phyloP scores from a whole-genome alignment of 345 rosid genomes.

The Syzygium oleosum region DNA sequence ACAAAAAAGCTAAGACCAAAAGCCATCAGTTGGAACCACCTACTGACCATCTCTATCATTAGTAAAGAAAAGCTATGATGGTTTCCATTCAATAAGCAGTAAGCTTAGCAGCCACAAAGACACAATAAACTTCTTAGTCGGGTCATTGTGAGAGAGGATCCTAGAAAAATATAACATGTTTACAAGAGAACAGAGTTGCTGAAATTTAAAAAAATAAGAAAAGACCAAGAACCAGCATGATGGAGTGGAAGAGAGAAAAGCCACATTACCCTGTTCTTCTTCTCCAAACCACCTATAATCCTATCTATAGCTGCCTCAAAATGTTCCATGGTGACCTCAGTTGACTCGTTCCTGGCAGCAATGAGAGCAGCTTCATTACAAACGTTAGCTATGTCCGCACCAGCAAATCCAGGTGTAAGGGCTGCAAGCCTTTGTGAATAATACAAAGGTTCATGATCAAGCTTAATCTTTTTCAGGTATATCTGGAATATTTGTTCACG shows the following conservation, averaged over 20 bases:
- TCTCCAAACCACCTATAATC: slow-evolving; percentile 97
- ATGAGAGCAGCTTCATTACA: slow-evolving; percentile 94
- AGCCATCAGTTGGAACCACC: background rate
- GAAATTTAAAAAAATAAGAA: background rate
- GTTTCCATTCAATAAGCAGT: background rate
- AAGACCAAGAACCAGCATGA: background rate
- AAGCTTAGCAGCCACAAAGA: background rate
- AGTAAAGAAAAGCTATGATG: background rate
- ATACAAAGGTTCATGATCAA: slow-evolving; percentile 66
- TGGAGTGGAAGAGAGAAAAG: background rate
- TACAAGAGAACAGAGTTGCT: background rate
- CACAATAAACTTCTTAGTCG: background rate
- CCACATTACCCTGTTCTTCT: slow-evolving; percentile 72
- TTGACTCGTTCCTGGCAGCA: slow-evolving; percentile 63
- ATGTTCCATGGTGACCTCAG: slow-evolving; percentile 60
- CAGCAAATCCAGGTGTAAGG: slow-evolving; percentile 95
- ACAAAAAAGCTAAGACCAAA: background rate
- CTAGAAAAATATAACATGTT: background rate
- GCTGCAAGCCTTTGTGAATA: slow-evolving; percentile 91
- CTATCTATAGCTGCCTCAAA: slow-evolving; percentile 95
- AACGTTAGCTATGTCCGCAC: slow-evolving; percentile 95
- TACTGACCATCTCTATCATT: background rate
- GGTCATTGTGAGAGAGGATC: background rate
- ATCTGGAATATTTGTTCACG: slow-evolving; percentile 83
- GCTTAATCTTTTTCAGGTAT: slow-evolving; percentile 75